Evolutionary conservation across 1,139 yeast genomes (phyloP), one percentile per base, ranked within the genome.

Genomic region (Lizanozyma gosingica): DNA sequence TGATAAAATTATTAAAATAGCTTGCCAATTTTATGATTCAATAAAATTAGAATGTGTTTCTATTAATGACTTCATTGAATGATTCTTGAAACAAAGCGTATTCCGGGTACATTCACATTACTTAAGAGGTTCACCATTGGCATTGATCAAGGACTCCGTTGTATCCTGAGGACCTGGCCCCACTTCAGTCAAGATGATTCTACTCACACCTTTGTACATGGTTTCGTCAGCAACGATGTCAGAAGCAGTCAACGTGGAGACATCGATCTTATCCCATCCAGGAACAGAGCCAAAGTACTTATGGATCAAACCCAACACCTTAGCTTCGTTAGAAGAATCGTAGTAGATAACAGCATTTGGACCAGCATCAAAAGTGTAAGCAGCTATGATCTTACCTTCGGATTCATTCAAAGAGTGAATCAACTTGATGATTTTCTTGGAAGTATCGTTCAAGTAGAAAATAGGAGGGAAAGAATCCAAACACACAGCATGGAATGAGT

Each of bases 331-430:
- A 50, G 79, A 69, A 50, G 74, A 73, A 56, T 83, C 79, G 59
- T 90, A 92, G 67, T 92, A 92, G 46, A 92, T 76, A 39, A 92
- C 99, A 14, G 97, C 95, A 64, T 92, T 92, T 59, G 99, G 98
- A 55, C 99, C 99, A 34, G 99, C 99, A 61, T 92, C 99, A 56
- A 84, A 92, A 2, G 99, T 94, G 63, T 92, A 92, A 33, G 97
- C 97, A 17, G 95, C 97, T 41, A 88, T 71, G 15, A 73, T 73
- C 52, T 73, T 69, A 39, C 84, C 84, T 48, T 74, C 80, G 2
- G 56, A 37, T 48, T 72, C 80, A 57, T 92, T 92, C 59, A 92
- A 78, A 43, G 72, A 68, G 60, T 92, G 95, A 33, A 90, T 76
- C 43, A 88, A 70, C 53, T 84, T 85, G 51, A 94, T 85, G 56